A percentile compares a stretch with the other conserved stretches of the same genome.
These are phyloP conservation scores for Zoysia japonica DNA, from an alignment of 176 grass and related monocot species.

Conservation along the genomic window DNA sequence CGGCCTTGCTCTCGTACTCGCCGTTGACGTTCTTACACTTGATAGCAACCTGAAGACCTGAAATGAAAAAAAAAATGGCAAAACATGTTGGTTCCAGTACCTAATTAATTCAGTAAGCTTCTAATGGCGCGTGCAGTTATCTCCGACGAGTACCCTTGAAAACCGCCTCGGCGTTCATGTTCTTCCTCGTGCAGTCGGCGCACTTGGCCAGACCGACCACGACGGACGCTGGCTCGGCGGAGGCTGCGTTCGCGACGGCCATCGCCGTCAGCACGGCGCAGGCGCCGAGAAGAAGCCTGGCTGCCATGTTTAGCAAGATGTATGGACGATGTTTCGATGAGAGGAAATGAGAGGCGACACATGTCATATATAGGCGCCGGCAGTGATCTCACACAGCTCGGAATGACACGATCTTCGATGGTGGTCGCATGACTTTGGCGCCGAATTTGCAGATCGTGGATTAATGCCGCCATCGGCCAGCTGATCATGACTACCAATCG, in stretches of 20 bases:
- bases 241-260: not conserved
- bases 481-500: conserved; percentile 1
- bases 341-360: not conserved
- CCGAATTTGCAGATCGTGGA: conserved; percentile 12
- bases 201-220: conserved; percentile 20
- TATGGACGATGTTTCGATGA: not conserved
- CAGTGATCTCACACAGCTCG: not conserved
- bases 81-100: not conserved
- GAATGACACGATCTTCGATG: too few relatives aligned
- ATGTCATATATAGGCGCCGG: not conserved
- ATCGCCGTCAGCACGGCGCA: conserved; percentile 2
- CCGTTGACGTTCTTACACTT: conserved; percentile 27
- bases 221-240: not conserved
- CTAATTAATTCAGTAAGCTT: too few relatives aligned
- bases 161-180: conserved; percentile 15
- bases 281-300: not conserved
- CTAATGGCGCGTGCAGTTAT: too few relatives aligned
- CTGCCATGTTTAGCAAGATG: not conserved
- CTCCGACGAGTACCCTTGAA: not conserved
- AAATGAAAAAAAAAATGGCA: not conserved
- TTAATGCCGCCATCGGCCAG: conserved; percentile 25
- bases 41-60: conserved; percentile 27
- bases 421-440: conserved; percentile 17
- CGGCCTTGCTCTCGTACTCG: conserved; percentile 24
- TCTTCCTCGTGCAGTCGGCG: conserved; percentile 20